Evolutionary conservation across 345 rosid species (phyloP).

Genomic region (Eutrema yunnanense): DNA sequence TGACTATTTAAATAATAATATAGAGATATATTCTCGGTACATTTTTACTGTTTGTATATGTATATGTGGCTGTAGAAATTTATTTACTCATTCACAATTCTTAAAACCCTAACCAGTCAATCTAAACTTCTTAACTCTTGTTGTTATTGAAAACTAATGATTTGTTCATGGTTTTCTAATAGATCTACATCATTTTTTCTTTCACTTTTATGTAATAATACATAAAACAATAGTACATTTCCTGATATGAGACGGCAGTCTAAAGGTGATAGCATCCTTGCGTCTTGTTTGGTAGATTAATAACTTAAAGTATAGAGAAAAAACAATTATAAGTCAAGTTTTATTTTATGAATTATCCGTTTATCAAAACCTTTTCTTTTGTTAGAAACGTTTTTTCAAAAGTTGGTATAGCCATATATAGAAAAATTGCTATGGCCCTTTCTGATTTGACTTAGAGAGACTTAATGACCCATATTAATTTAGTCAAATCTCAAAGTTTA

Average conservation of each 20-base stretch:
- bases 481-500: neutral
- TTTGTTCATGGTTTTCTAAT: neutral
- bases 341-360: neutral
- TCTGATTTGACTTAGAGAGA: neutral
- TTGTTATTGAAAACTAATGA: neutral
- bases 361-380: neutral
- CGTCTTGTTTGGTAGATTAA: slow-evolving; percentile 17
- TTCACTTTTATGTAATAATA: too few relatives aligned
- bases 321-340: slow-evolving; percentile 11
- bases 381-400: neutral
- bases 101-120: neutral
- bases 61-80: neutral
- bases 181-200: too few relatives aligned
- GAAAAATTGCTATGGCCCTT: neutral
- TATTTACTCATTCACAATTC: neutral
- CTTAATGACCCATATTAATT: neutral
- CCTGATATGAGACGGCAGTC: neutral
- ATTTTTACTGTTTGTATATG: neutral
- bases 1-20: too few relatives aligned
- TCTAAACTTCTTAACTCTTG: neutral
- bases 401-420: slow-evolving; percentile 5
- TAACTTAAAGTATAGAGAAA: slow-evolving; percentile 3
- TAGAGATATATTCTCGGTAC: too few relatives aligned
- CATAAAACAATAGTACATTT: neutral
- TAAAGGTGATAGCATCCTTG: neutral